Base-by-base conservation (phyloP, 768 basidiomycete genomes). In the Rickenella mellea region DNA sequence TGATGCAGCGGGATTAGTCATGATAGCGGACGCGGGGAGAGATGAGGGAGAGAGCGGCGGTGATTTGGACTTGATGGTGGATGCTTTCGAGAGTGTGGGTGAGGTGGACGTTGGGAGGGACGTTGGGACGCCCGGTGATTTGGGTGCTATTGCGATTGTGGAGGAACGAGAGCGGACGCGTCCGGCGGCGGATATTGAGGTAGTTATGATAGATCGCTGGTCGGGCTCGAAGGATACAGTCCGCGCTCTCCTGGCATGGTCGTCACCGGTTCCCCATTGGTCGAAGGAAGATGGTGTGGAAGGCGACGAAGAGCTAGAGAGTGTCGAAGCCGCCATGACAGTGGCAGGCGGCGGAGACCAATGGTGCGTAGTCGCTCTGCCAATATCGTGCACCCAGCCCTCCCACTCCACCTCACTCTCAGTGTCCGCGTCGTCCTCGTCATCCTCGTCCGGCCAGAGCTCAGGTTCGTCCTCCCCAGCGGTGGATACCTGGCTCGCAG, bases 401-500 rank as follows among this genome's bases (percentile, higher is more conserved):
- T 72, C 64, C 81, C 81, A 84, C 52, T 84, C 81, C 17, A 62
- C 60, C 54, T 82, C 81, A 49, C 66, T 71, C 20, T 70, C 65
- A 5, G 59, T 65, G 4, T 60, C 62, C n/a, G 48, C 56, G 21
- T 65, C 69, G 24, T 55, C 51, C 41, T 51, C 39, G 1, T 56
- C 51, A 12, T 49, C 56, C 9, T 53, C 45, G 19, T 49, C 48
- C 49, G 40, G 40, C 37, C 38, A 24, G 20, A n/a, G 27, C 11
- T 8, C 27, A 25, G 42, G 27, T 17, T 39, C 37, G 21, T 44
- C 40, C 17, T 30, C 33, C 17, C 21, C 33, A n/a, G 29, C 4
- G 6, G 29, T 27, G 8, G 28, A 27, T 25, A 17, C 12, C 15
- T 22, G 27, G 37, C 38, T 35, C 3, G 26, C 42, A 21, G 11